Conservation (phyloP, 164 flowering plant species). For the Stephania cephalantha region DNA sequence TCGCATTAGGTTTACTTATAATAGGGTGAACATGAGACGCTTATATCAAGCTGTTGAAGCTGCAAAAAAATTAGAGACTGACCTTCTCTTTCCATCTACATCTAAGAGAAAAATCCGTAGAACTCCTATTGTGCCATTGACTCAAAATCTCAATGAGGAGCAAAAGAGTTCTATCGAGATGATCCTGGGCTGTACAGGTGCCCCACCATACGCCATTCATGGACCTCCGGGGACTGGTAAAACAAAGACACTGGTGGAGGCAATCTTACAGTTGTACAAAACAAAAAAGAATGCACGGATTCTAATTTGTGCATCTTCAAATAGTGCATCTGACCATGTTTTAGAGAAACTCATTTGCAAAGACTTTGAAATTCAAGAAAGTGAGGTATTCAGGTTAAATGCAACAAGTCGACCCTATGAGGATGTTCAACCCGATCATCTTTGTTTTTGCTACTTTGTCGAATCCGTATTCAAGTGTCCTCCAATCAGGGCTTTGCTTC, state of each 20-base stretch:
- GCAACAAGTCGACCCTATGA: slow-evolving; percentile 62
- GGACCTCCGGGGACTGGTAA: slow-evolving; percentile 99
- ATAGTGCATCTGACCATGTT: slow-evolving; percentile 85
- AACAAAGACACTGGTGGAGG: slow-evolving; percentile 78
- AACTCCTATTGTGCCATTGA: slow-evolving; percentile 39
- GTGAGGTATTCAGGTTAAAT: slow-evolving; percentile 72
- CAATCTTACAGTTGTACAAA: slow-evolving; percentile 65
- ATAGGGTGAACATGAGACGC: slow-evolving; percentile 61
- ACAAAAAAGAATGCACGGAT: slow-evolving; percentile 30
- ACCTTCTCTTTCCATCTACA: slow-evolving; percentile 60
- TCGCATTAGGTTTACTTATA: slow-evolving; percentile 55
- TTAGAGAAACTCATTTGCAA: slow-evolving; percentile 46
- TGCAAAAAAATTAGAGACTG: slow-evolving; percentile 36
- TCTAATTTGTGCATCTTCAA: slow-evolving; percentile 92
- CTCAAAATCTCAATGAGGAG: slow-evolving; percentile 62
- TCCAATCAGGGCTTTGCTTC: slow-evolving; percentile 34
- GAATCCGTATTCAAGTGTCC: slow-evolving; percentile 60
- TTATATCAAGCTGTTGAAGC: slow-evolving; percentile 55
- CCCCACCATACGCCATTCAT: slow-evolving; percentile 80
- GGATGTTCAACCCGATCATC: slow-evolving; percentile 45
- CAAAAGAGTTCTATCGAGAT: slow-evolving; percentile 60
- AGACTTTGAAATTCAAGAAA: slow-evolving; percentile 29
- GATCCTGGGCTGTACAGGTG: slow-evolving; percentile 77
- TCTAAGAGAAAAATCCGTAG: slow-evolving; percentile 28
- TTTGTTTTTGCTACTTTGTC: slow-evolving; percentile 57